Evolutionary conservation across 306 rosid species (phyloP).

Genomic region (Pterocarpus santalinus): DNA sequence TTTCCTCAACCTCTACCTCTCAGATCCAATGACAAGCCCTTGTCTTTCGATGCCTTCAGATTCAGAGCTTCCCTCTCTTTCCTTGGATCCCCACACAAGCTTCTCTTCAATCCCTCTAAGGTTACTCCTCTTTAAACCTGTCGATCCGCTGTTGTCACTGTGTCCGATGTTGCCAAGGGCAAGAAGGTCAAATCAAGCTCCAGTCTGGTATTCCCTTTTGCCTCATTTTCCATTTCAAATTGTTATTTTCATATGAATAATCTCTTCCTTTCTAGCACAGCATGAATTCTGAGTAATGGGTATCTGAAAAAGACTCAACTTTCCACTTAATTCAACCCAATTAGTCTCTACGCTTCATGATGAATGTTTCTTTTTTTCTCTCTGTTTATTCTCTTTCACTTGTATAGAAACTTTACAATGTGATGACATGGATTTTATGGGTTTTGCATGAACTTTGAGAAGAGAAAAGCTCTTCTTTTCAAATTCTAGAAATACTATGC

Average conservation of each 20-base stretch:
- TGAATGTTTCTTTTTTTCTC: not conserved
- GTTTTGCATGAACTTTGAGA: not conserved
- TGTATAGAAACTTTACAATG: conserved; percentile 2
- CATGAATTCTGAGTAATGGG: conserved; percentile 37
- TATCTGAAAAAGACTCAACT: not conserved
- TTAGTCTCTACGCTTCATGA: conserved; percentile 24
- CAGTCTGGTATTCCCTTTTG: conserved; percentile 64
- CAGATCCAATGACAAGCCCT: conserved; percentile 70
- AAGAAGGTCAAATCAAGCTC: conserved; percentile 61
- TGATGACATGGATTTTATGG: not conserved
- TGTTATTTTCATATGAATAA: not conserved
- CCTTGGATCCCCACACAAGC: conserved; percentile 66
- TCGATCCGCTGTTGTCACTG: conserved; percentile 62
- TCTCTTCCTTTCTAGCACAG: not conserved
- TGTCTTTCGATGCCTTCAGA: conserved; percentile 32
- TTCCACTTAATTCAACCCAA: conserved; percentile 15
- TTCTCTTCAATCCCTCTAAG: conserved; percentile 51
- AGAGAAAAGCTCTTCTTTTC: conserved; percentile 16
- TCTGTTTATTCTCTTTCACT: not conserved
- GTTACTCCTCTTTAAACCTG: conserved; percentile 38
- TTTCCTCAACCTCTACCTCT: conserved; percentile 61
- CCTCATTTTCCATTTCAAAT: not conserved
- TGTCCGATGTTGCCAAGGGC: conserved; percentile 65
- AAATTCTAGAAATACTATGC: conserved; percentile 3
- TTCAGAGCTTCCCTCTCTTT: conserved; percentile 50